Base-by-base conservation (phyloP, 306 rosid species). In the Cicer cuneatum region DNA sequence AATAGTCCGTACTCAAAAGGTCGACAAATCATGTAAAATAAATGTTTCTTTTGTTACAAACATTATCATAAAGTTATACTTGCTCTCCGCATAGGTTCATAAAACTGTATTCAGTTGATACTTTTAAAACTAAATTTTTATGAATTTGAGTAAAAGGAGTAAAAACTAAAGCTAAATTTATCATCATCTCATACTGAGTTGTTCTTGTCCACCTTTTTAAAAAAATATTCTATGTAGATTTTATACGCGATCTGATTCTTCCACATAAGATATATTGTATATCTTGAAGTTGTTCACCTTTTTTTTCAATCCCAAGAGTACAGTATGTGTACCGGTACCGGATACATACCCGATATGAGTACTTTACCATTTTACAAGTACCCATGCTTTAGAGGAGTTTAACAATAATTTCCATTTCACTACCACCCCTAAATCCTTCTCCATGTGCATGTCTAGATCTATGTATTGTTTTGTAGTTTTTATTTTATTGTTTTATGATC, bases 371-470 rank as follows among this genome's bases (percentile, higher is more conserved):
- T 29, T 29, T 29, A 4, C 35, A 29, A 29, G 35, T 29, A 29
- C 35, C 5, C 33, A 29, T 29, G 35, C 35, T 29, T 29, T 29
- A 29, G 35, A 29, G 35, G 35, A 29, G 35, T 29, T 29, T 46
- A 73, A 61, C 39, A 73, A 73, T 46, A 61, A 7, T 61, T 51
- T 74, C 47, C 18, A 29, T 58, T 33, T 39, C 14, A 2, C 41
- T 33, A 41, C 41, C 3, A 56, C 62, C 37, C 5, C 39, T 18
- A 1, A 21, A 21, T 41, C 64, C 18, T 40, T 54, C 66, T 62
- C 39, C 10, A 33, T n/a, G 41, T 79, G 75, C 37, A 43, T 71
- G 54, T 66, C 67, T 76, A 58, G 60, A 54, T 40, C 46, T 76
- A 29, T 58, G 5, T 29, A 12, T 62, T 42, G 9, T 70, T 42